These are phyloP conservation scores for Starmerella kuoi DNA, from an alignment of 805 yeast species.

Conservation along the genomic window DNA sequence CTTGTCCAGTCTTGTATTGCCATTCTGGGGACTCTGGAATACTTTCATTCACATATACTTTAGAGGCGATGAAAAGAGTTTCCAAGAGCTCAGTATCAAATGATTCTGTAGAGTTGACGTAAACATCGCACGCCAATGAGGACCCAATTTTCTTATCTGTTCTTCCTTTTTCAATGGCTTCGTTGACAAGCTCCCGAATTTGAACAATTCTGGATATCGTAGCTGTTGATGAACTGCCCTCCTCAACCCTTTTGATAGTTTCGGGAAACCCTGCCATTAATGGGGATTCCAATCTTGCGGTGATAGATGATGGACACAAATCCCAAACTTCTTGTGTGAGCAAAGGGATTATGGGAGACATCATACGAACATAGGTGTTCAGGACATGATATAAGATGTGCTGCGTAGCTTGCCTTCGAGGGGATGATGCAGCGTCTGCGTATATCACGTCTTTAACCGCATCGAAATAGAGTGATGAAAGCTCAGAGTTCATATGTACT, in stretches of 20 bases:
- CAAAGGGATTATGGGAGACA: conserved; percentile 75
- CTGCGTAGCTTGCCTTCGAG: conserved; percentile 47
- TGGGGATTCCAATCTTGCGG: conserved; percentile 8
- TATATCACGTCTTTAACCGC: conserved; percentile 75
- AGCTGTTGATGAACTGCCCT: conserved; percentile 34
- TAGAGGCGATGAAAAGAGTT: conserved; percentile 54
- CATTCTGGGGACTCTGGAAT: conserved; percentile 21
- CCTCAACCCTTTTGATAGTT: conserved; percentile 9
- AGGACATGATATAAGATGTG: conserved; percentile 49
- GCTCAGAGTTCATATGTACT: conserved; percentile 57
- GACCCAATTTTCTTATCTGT: conserved; percentile 36
- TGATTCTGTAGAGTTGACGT: conserved; percentile 23
- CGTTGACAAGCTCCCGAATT: conserved; percentile 40
- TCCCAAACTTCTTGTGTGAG: conserved; percentile 85
- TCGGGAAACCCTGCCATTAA: conserved; percentile 33
- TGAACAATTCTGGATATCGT: neutral
- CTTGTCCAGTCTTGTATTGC: conserved; percentile 28
- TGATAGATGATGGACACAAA: conserved; percentile 33
- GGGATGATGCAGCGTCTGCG: conserved; percentile 43
- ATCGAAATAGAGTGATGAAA: conserved; percentile 80
- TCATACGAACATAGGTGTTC: conserved; percentile 46
- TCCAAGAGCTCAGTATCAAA: conserved; percentile 36
- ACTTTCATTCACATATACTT: conserved; percentile 33
- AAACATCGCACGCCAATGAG: conserved; percentile 47
- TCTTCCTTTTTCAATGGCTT: conserved; percentile 46